Base-by-base conservation (phyloP, 2,329 filamentous ascomycete species). In the Trichophyton schoenleinii region DNA sequence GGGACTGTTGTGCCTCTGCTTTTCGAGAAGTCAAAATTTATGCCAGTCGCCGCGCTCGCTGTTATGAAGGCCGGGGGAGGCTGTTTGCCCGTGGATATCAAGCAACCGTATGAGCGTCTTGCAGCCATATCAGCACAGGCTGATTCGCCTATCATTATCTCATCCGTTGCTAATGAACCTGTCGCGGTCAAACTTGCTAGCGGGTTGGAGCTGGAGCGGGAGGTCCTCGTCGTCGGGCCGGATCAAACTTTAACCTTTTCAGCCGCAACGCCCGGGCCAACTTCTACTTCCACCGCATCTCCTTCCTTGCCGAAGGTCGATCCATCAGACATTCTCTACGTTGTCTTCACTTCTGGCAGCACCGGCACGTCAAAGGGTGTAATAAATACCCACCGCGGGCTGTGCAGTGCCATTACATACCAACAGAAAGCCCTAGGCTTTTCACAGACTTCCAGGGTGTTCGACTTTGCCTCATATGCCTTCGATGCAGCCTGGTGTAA, bases 381-480 rank as follows among this genome's bases (percentile, higher is more conserved):
- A 0, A 71, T 81, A 18, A 62, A 58, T n/a, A 74, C 77, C 34
- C 59, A 64, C 28, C 38, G 59, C 9, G 25, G 25, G 18, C 22
- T 59, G 8, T 44, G 57, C 36, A 44, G 18, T 9, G 41, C 25
- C 6, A 46, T 59, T 41, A 46, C 22, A 8, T 42, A 42, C 36
- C 36, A 46, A 3, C 41, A 42, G 15, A 46, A 59, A 25, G 57
- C 36, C 8, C 13, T 44, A 18, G 41, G 41, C 15, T 59, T 44
- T n/a, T 25, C 36, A 38, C 28, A 20, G 8, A 8, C 36, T 9
- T 22, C 57, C 8, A 42, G 57, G 18, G 57, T 59, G 6, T 59
- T 95, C 0, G 89, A 95, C 69, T 95, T 95, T 70, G 90, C 90
- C 2, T 86, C 89, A 3, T 88, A 89, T 0, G 94, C 89, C 0